Evolutionary conservation across 805 yeast genomes (phyloP).

Genomic region (Suhomyces faveliae): DNA sequence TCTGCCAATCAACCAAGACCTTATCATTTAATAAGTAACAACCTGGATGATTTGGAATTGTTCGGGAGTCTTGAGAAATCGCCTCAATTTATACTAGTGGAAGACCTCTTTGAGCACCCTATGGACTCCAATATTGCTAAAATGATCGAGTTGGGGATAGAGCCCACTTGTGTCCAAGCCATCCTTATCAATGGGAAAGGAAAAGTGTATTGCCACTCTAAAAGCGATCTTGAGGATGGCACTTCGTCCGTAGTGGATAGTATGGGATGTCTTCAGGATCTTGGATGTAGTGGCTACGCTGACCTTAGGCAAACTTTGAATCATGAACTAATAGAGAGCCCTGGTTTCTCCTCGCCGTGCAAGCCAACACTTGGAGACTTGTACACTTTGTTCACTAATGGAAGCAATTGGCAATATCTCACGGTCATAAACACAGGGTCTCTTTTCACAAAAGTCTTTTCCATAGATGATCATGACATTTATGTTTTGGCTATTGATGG

Average conservation of each 20-base stretch:
- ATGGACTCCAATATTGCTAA: constrained; percentile 34
- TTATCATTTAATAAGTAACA: constrained; percentile 26
- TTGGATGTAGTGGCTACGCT: constrained; percentile 13
- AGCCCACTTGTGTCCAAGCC: constrained; percentile 33
- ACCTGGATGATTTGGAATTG: constrained; percentile 24
- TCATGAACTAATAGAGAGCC: constrained; percentile 18
- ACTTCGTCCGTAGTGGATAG: constrained; percentile 15
- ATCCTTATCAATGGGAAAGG: constrained; percentile 33
- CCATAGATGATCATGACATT: constrained; percentile 32
- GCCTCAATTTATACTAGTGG: constrained; percentile 30
- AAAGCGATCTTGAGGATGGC: constrained; percentile 3
- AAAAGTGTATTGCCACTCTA: constrained; percentile 20
- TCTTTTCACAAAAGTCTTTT: constrained; percentile 30
- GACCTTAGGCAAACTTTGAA: constrained; percentile 14
- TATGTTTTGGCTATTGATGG: constrained; percentile 34
- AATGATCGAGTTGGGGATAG: constrained; percentile 31
- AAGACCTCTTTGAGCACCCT: constrained; percentile 40
- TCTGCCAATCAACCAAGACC: constrained; percentile 25
- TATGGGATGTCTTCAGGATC: constrained; percentile 21
- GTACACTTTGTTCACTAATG: constrained; percentile 21
- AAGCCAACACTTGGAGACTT: constrained; percentile 17
- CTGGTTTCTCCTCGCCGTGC: constrained; percentile 25
- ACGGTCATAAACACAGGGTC: constrained; percentile 35
- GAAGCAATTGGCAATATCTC: constrained; percentile 23
- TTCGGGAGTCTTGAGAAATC: constrained; percentile 24